Evolutionary conservation across 225 moss, liverwort and hornwort species (phyloP), one percentile per base, ranked within the genome.

Genomic region (Climacium dendroides): DNA sequence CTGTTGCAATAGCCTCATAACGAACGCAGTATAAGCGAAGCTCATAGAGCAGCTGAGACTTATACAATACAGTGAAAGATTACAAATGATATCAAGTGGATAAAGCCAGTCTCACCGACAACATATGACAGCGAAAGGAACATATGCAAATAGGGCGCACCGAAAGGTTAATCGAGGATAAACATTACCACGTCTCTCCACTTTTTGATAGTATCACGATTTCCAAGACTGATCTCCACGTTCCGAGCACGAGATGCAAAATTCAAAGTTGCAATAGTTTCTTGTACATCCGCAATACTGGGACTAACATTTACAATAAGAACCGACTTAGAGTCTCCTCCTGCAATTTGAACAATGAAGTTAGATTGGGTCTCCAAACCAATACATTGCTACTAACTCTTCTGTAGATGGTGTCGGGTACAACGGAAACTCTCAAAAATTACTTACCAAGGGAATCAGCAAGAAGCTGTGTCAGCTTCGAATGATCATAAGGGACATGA

Each of bases 271-370:
- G 96, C 93, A 61, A 97, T 89, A 28, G 96, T 97, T 89, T 99
- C 98, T 85, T 94, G 96, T 67, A 92, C 87, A 83, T 99, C 97
- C 79, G 86, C 82, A 65, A 86, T 87, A 81, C 95, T 95, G 15
- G 98, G 96, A 87, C 92, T 96, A 64, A 95, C 92, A 74, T 95
- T 96, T 86, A 95, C 95, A 79, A 99, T 87, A 77, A 99, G 91
- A 32, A 99, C 88, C n/a, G 96, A 93, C 88, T 97, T 97, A 54
- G 96, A 93, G 43, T 96, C 96, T 73, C 95, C 98, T 64, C 98
- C 95, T 95, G 92, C 88, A 84, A 80, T 77, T 78, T 17, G 39
- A 67, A 75, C 5, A 58, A 88, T 39, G 24, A 61, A 65, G 65
- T 84, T 76, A 76, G 53, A 74, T 67, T 43, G 57, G 22, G 43